A percentile compares a stretch with the other conserved stretches of the same genome.
These are phyloP conservation scores for Bocquillonia castaneifolia DNA, from an alignment of 441 rosid species.

Conservation along the genomic window DNA sequence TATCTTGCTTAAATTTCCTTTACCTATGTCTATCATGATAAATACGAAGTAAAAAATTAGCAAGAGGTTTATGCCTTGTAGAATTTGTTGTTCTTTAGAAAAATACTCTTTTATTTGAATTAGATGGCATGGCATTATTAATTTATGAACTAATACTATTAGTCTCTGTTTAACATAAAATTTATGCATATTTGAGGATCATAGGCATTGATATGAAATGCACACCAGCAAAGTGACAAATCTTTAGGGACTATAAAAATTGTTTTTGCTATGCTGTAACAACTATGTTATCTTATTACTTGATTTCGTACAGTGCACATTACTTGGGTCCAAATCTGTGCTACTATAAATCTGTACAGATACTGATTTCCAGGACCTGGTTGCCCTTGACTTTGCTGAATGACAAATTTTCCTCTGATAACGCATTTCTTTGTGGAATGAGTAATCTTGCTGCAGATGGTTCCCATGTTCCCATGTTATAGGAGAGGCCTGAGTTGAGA, in stretches of 20 bases:
- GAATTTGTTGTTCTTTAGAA: neutral
- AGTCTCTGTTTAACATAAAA: neutral
- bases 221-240: neutral
- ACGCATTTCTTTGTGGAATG: constrained; percentile 10
- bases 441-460: constrained; percentile 15
- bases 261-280: neutral
- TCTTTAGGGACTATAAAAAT: neutral
- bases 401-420: constrained; percentile 40
- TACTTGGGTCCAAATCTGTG: constrained; percentile 44
- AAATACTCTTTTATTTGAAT: neutral
- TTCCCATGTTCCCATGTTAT: constrained; percentile 22
- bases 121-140: neutral
- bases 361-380: constrained; percentile 54
- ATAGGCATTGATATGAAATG: neutral
- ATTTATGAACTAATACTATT: neutral
- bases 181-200: neutral
- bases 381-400: constrained; percentile 33
- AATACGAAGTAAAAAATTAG: constrained; percentile 18
- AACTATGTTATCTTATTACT: too few species aligned
- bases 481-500: too few species aligned
- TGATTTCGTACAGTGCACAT: too few species aligned
- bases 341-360: constrained; percentile 43
- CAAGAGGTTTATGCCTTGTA: neutral
- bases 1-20: constrained; percentile 47
- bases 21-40: constrained; percentile 38